Evolutionary conservation across 2,329 filamentous ascomycete genomes (phyloP).

Genomic region (Colletotrichum eleusines): DNA sequence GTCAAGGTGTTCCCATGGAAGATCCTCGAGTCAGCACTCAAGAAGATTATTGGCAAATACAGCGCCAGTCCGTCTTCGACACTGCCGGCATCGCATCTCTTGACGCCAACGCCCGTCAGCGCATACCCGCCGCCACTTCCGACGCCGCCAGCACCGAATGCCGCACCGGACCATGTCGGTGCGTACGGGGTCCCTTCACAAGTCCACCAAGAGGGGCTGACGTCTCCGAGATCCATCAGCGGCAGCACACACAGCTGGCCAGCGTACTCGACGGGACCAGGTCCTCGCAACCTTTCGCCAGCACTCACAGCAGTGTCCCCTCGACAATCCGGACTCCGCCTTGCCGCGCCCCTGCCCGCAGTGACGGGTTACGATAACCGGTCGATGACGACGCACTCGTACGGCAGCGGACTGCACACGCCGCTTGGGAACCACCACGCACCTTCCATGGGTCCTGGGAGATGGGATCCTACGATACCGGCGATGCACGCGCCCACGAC

Average conservation of each 20-base stretch:
- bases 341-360: constrained; percentile 51
- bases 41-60: constrained; percentile 99
- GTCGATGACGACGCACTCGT: constrained; percentile 49
- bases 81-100: constrained; percentile 54
- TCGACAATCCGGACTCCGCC: constrained; percentile 40
- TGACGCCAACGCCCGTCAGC: constrained; percentile 54
- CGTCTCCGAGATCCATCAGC: constrained; percentile 65
- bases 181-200: constrained; percentile 56
- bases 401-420: constrained; percentile 56
- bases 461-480: constrained; percentile 55
- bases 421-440: constrained; percentile 49
- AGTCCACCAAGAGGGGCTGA: constrained; percentile 61
- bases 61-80: constrained; percentile 62
- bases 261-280: constrained; percentile 54
- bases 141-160: constrained; percentile 57
- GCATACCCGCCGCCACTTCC: constrained; percentile 58
- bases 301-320: constrained; percentile 54
- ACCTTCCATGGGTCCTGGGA: constrained; percentile 35
- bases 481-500: constrained; percentile 47
- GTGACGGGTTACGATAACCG: constrained; percentile 56
- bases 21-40: constrained; percentile 85
- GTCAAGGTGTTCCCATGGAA: constrained; percentile 99
- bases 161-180: constrained; percentile 52
- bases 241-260: constrained; percentile 63
- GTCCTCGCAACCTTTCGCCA: constrained; percentile 60